Evolutionary conservation across 2,329 filamentous ascomycete genomes (phyloP), one percentile per base, ranked within the genome.

Genomic region (Verticillium dahliae): DNA sequence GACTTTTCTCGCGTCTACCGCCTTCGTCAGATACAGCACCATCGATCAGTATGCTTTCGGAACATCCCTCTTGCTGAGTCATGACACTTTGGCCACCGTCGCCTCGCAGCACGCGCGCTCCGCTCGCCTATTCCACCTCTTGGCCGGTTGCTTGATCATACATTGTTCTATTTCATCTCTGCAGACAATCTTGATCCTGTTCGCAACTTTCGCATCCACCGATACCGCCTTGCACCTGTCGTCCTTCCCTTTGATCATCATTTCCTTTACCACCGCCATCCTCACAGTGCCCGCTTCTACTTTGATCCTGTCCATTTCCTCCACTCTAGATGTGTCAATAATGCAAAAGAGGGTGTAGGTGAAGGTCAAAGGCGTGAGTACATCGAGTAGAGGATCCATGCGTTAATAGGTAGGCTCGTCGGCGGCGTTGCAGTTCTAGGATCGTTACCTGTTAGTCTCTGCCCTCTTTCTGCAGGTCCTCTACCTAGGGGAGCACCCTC

Each of bases 11-110:
- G 63, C 63, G 37, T 69, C 64, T 9, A 57, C 60, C 11, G 56
- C 63, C 54, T 67, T 70, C 7, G 55, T 67, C 14, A 69, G 56
- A 37, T 67, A 66, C 14, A 68, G 62, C 6, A 68, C 68, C 65
- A 70, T 70, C 11, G 67, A 69, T n/a, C 68, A 65, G 60, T 68
- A 65, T 57, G 65, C 18, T 22, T 22, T 22, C 18, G 18, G 18
- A 22, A 22, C 18, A 22, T 22, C 18, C 18, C 18, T 22, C 18
- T 22, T 22, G 18, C 18, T 22, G 18, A 22, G 18, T 22, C 18
- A 22, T 22, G 18, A 22, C 18, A 71, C 65, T 60, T 69, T 71
- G 1, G 64, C 64, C 39, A 69, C 60, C 37, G 61, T 31, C n/a
- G 58, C 58, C 14, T 70, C 65, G 56, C 70, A 66, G 61, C 10